Percentiles rank a stretch among this genome's conserved stretches.
These are phyloP conservation scores for Pythium insidiosum DNA, from an alignment of 352 stramenopile species.

Conservation along the genomic window DNA sequence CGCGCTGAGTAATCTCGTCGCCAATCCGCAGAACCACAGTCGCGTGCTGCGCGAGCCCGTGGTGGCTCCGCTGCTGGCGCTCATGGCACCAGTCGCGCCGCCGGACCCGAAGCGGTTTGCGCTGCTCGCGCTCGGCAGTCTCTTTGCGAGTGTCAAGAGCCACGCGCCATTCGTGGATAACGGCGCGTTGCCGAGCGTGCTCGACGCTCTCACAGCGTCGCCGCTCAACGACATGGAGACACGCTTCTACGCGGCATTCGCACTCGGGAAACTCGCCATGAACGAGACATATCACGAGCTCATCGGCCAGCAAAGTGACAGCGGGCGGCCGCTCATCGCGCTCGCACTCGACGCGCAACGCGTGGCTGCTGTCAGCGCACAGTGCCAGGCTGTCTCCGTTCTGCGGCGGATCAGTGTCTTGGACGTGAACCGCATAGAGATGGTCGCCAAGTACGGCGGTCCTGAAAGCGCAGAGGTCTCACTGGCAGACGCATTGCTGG, in stretches of 20 bases:
- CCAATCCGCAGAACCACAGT: constrained; percentile 75
- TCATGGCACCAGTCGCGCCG: constrained; percentile 31
- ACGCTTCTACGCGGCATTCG: constrained; percentile 90
- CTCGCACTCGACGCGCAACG: constrained; percentile 49
- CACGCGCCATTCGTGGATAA: constrained; percentile 65
- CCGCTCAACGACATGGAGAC: constrained; percentile 89
- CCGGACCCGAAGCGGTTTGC: constrained; percentile 70
- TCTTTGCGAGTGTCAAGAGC: constrained; percentile 57
- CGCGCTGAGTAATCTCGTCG: constrained; percentile 87
- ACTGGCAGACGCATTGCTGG: constrained; percentile 46
- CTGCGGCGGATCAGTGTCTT: constrained; percentile 81
- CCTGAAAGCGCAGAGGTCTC: too few species aligned
- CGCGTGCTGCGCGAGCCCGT: constrained; percentile 58
- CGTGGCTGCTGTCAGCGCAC: constrained; percentile 35
- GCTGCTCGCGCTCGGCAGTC: constrained; percentile 76
- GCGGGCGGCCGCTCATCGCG: constrained; percentile 35
- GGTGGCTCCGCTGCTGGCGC: constrained; percentile 39
- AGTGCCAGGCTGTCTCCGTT: constrained; percentile 88
- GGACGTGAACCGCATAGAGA: constrained; percentile 77
- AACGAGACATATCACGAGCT: constrained; percentile 61
- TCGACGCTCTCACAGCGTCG: constrained; percentile 42
- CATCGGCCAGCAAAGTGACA: constrained; percentile 46
- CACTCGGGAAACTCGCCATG: constrained; percentile 90
- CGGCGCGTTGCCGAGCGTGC: constrained; percentile 61
- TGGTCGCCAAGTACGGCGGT: constrained; percentile 52